These are phyloP conservation scores for Fusarium floridanum DNA, from an alignment of 2,329 filamentous ascomycete species.

Conservation along the genomic window DNA sequence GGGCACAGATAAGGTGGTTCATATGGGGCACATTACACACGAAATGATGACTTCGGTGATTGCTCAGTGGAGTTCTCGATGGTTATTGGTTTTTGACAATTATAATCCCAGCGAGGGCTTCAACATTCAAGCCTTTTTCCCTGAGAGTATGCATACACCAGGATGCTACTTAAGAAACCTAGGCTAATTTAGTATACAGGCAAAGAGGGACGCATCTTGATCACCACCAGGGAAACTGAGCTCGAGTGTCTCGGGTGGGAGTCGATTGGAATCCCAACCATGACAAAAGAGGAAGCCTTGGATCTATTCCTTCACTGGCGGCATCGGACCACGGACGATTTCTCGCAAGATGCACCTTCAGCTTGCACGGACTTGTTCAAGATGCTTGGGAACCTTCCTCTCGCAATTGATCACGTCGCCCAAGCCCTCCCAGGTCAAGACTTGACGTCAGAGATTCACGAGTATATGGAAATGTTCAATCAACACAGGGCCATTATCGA, in stretches of 20 bases:
- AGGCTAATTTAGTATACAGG: background rate
- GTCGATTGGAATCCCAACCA: background rate
- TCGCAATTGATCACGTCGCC: background rate
- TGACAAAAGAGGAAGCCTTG: background rate
- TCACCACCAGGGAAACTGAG: background rate
- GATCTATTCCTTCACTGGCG: background rate
- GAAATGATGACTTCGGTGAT: background rate
- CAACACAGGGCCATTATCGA: background rate
- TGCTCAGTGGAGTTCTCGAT: background rate
- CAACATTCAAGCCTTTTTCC: background rate
- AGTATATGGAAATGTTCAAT: background rate
- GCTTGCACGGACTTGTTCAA: background rate
- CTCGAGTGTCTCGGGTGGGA: background rate
- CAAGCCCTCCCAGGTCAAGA: background rate
- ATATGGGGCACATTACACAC: background rate
- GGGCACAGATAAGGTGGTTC: background rate
- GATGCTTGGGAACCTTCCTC: background rate
- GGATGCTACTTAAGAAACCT: background rate
- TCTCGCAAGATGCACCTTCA: background rate
- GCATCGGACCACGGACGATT: background rate
- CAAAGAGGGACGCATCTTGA: background rate
- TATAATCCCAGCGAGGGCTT: background rate
- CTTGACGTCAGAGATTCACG: background rate
- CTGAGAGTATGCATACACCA: background rate
- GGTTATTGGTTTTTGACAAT: background rate